A percentile compares a stretch with the other conserved stretches of the same genome.
Conservation (phyloP, 139 green algal genomes). For the Raphidocelis subcapitata region DNA sequence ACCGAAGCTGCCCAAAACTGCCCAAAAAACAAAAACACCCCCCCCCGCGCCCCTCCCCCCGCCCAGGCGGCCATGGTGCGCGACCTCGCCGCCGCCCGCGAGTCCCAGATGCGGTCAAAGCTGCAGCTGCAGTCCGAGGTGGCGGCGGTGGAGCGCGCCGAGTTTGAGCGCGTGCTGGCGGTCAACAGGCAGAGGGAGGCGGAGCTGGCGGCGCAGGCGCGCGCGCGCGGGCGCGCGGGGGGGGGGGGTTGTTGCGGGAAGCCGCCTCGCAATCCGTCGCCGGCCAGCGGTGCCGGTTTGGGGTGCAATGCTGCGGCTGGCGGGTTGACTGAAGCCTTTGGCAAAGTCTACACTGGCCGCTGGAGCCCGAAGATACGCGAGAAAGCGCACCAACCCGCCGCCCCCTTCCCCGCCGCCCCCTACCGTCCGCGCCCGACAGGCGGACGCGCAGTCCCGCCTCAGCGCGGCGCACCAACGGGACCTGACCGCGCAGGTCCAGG, state of each 20-base stretch:
- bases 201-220: conserved; percentile 52
- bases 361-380: background rate
- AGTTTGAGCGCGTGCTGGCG: conserved; percentile 74
- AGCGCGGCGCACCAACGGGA: conserved; percentile 71
- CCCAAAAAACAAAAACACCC: too few species aligned
- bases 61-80: conserved; percentile 44
- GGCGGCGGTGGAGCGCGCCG: conserved; percentile 69
- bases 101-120: conserved; percentile 72
- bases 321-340: background rate
- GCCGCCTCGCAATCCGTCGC: background rate
- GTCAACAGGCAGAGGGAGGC: conserved; percentile 64
- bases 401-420: background rate
- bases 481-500: conserved; percentile 69
- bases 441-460: conserved; percentile 34
- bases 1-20: too few species aligned
- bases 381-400: too few species aligned
- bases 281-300: background rate
- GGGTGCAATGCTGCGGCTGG: background rate
- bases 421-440: conserved; percentile 1
- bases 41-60: too few species aligned
- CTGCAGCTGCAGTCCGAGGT: conserved; percentile 67
- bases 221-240: too few species aligned
- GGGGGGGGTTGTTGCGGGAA: background rate
- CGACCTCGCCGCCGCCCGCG: conserved; percentile 67
- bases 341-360: background rate